Evolutionary conservation across 352 stramenopile species (phyloP), one percentile per base, ranked within the genome.

Genomic region (Pythium folliculosum): DNA sequence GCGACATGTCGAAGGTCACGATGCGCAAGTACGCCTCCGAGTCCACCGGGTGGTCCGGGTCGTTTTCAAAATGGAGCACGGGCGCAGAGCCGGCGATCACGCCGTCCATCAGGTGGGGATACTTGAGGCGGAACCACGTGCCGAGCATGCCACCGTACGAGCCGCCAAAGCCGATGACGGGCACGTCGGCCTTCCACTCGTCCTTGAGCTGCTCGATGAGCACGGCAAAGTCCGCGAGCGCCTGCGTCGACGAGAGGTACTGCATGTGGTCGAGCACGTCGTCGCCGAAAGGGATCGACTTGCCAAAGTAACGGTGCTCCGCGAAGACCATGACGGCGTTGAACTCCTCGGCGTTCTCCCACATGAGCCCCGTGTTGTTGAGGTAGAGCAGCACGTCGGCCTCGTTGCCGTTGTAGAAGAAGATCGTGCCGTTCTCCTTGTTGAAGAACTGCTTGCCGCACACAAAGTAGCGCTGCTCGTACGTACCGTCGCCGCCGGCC

Each of bases 241-340:
- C 72, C 73, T 99, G 95, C 21, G 94, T 81, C 0, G 85, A 88
- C 6, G 84, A 90, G 13, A 96, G 71, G 54, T 88, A 97, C 38
- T 86, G 60, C 72, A 92, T 77, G 67, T 87, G 73, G n/a, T 85
- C 61, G 53, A 79, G 50, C 23, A 83, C 73, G 5, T 76, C 73
- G 43, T 85, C 70, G 21, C 70, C 70, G 52, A 85, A 89, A 5
- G 86, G 83, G 0, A 91, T 63, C n/a, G 80, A 90, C 56, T 88
- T 78, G 62, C 84, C 84, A 64, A 92, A 92, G 73, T 91, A 94
- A 0, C 86, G 80, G 58, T 91, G 83, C 66, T 94, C 84, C 0
- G 78, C 84, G 63, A 94, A 92, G 48, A 94, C 80, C 12, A 94
- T 30, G 3, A 93, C 48, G 21, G 81, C 86, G 40, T 77, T 75